A percentile compares a stretch with the other conserved stretches of the same genome.
These are phyloP conservation scores for Canariomyces notabilis DNA, from an alignment of 2,329 filamentous ascomycete genomes.

Conservation along the genomic window DNA sequence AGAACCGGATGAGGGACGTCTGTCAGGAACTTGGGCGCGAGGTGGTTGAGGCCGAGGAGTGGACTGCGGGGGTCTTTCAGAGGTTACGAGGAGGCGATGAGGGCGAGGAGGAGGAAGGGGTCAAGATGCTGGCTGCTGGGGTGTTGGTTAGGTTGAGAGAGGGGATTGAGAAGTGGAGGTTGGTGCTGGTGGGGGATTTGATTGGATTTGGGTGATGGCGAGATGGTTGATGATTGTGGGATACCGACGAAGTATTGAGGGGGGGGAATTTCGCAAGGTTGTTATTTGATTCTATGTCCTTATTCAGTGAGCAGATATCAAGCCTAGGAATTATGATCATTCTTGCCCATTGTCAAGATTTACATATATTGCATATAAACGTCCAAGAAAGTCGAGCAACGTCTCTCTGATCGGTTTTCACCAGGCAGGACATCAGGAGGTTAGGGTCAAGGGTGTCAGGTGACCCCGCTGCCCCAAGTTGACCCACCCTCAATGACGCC, in stretches of 20 bases:
- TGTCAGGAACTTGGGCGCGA: conserved; percentile 70
- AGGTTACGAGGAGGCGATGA: conserved; percentile 46
- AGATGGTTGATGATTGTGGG: not conserved
- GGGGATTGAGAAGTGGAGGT: conserved; percentile 75
- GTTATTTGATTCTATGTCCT: too few relatives aligned
- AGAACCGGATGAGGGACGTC: conserved; percentile 62
- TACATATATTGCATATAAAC: too few relatives aligned
- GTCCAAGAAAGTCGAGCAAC: too few relatives aligned
- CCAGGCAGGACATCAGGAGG: conserved; percentile 2
- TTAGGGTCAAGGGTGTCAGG: conserved; percentile 18
- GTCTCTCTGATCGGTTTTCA: too few relatives aligned
- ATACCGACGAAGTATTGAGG: too few relatives aligned
- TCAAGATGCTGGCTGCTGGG: conserved; percentile 73
- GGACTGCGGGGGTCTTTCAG: conserved; percentile 74
- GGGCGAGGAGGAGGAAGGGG: conserved; percentile 66
- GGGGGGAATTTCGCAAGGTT: too few relatives aligned
- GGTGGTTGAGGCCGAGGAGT: conserved; percentile 80
- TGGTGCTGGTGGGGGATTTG: conserved; percentile 67
- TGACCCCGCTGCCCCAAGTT: conserved; percentile 8
- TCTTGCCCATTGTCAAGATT: too few relatives aligned
- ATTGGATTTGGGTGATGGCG: conserved; percentile 30
- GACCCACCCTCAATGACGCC: conserved; percentile 17
- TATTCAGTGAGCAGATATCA: too few relatives aligned
- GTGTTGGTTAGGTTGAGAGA: conserved; percentile 74
- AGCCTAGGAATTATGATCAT: too few relatives aligned